A percentile compares a stretch with the other conserved stretches of the same genome.
Conservation (phyloP, 169 alveolate species). For the Plasmodium yoelii region DNA sequence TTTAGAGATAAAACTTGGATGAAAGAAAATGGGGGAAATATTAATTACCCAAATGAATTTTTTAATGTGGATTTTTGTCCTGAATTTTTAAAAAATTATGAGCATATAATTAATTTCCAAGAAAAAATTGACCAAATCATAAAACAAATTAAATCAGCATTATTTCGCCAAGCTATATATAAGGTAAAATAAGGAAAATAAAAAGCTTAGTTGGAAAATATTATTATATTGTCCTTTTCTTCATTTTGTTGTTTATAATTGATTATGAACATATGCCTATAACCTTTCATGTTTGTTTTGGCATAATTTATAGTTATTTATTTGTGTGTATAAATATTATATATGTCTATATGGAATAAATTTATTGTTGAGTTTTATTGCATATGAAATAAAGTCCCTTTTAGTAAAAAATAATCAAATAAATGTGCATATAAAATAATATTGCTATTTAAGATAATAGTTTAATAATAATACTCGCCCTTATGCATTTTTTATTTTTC, state of each 20-base stretch:
- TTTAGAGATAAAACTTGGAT: conserved; percentile 73
- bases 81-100: conserved; percentile 62
- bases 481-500: neutral
- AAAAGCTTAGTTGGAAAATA: neutral
- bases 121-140: conserved; percentile 35
- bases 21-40: conserved; percentile 60
- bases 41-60: conserved; percentile 55
- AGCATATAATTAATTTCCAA: conserved; percentile 45
- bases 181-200: conserved; percentile 23
- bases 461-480: neutral
- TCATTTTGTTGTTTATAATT: neutral
- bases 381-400: too few relatives aligned
- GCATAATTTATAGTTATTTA: too few relatives aligned
- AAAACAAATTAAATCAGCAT: conserved; percentile 48
- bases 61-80: conserved; percentile 69
- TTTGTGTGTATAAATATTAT: too few relatives aligned
- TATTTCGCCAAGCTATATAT: conserved; percentile 69
- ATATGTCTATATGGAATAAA: too few relatives aligned
- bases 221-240: neutral
- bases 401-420: too few relatives aligned
- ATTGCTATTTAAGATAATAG: neutral
- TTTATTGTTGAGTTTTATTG: too few relatives aligned
- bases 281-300: too few relatives aligned
- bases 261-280: too few relatives aligned
- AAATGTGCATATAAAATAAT: too few relatives aligned